These are phyloP conservation scores for Hypoxylon sp. DNA, from an alignment of 2,329 filamentous ascomycete species.

Conservation along the genomic window DNA sequence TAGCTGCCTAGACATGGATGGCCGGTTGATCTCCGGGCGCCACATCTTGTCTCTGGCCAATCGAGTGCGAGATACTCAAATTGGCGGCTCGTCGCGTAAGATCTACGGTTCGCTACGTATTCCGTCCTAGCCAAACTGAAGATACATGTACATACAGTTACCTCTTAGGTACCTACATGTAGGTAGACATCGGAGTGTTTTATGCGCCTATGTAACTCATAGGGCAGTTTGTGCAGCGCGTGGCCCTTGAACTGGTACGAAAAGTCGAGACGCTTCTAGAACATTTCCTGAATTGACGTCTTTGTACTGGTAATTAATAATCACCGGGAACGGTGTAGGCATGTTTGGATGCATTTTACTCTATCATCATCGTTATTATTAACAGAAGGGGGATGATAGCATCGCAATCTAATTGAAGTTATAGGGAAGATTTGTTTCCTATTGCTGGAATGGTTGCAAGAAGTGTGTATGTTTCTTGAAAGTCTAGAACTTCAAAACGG, in stretches of 20 bases:
- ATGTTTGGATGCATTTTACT: background rate
- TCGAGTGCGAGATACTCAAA: background rate
- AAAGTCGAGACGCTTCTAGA: background rate
- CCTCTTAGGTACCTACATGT: background rate
- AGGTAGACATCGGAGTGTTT: background rate
- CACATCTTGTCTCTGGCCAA: background rate
- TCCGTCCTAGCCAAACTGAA: background rate
- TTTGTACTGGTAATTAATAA: background rate
- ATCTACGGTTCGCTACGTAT: constrained; percentile 7
- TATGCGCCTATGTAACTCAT: background rate
- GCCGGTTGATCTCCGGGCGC: constrained; percentile 2
- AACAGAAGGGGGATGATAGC: background rate
- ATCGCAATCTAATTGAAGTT: background rate
- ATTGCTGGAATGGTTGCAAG: constrained; percentile 3
- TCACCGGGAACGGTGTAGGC: background rate
- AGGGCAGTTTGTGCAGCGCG: too few species aligned
- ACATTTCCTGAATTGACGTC: background rate
- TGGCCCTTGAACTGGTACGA: too few species aligned
- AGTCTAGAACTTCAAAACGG: constrained; percentile 1
- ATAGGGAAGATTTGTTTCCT: background rate
- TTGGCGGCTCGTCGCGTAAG: constrained; percentile 7
- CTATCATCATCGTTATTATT: background rate
- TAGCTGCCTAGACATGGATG: constrained; percentile 16
- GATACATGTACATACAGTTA: background rate
- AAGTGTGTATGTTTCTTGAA: background rate